phyloP scores from a whole-genome alignment of 1,284 basidiomycete genomes.

The Tilletia walkeri region DNA sequence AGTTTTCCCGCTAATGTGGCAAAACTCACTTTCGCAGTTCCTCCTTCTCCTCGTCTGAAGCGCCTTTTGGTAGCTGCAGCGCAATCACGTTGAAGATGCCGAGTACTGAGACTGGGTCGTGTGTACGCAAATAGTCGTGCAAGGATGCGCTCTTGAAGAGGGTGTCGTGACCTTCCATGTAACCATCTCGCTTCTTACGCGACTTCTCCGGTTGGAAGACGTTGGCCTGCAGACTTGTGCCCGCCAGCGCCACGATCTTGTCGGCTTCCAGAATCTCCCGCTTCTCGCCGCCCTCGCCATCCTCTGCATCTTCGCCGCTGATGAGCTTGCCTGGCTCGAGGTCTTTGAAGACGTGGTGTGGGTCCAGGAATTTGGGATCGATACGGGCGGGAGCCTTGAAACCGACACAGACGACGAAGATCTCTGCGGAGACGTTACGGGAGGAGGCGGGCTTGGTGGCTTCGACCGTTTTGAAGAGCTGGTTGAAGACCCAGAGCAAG shows the following conservation, averaged over 20 bases:
- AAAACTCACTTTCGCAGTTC: constrained; percentile 66
- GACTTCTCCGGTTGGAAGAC: constrained; percentile 98
- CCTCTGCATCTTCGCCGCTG: constrained; percentile 13
- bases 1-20: neutral
- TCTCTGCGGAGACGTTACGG: constrained; percentile 97
- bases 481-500: constrained; percentile 97
- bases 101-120: constrained; percentile 67
- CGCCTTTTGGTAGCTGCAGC: constrained; percentile 59
- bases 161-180: constrained; percentile 90
- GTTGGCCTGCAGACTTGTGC: constrained; percentile 61
- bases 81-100: constrained; percentile 80
- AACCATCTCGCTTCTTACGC: constrained; percentile 86
- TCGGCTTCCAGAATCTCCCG: neutral
- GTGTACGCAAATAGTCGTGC: constrained; percentile 69
- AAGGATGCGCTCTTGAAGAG: constrained; percentile 76
- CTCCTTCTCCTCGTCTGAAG: constrained; percentile 36
- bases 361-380: constrained; percentile 97
- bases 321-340: constrained; percentile 55
- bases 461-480: constrained; percentile 93
- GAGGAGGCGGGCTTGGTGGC: constrained; percentile 98
- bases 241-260: constrained; percentile 3
- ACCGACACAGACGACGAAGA: constrained; percentile 96
- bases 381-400: constrained; percentile 93
- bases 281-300: neutral
- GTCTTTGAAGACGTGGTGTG: constrained; percentile 97